Evolutionary conservation across 352 stramenopile species (phyloP).

Genomic region (Phytophthora fragariae): DNA sequence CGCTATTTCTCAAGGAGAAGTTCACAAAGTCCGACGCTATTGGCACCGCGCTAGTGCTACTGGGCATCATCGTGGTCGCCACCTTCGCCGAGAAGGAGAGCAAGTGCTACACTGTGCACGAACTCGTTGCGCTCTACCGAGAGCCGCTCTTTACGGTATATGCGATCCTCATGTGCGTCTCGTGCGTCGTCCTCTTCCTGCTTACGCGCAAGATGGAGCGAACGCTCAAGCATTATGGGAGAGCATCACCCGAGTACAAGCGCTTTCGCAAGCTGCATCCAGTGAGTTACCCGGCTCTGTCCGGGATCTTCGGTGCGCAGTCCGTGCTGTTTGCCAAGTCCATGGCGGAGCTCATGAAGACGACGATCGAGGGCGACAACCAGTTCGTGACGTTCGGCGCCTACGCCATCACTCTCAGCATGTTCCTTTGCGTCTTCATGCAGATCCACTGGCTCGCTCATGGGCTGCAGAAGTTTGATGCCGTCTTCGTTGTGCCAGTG

Average conservation of each 20-base stretch:
- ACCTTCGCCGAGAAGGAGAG: conserved; percentile 82
- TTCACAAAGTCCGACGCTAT: conserved; percentile 73
- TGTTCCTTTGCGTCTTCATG: conserved; percentile 86
- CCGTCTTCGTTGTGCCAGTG: conserved; percentile 85
- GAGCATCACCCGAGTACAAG: conserved; percentile 58
- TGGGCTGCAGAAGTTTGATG: conserved; percentile 86
- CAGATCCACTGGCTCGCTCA: conserved; percentile 91
- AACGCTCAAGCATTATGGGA: conserved; percentile 47
- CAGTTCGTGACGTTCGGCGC: conserved; percentile 79
- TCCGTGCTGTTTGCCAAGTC: conserved; percentile 88
- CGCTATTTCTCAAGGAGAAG: conserved; percentile 78
- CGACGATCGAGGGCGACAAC: conserved; percentile 70
- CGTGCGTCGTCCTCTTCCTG: conserved; percentile 46
- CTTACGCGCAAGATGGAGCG: conserved; percentile 58
- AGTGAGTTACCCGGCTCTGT: conserved; percentile 75
- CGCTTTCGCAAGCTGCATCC: conserved; percentile 67
- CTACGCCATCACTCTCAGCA: conserved; percentile 82
- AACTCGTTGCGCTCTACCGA: conserved; percentile 75
- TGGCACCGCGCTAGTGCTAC: conserved; percentile 71
- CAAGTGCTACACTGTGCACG: conserved; percentile 76
- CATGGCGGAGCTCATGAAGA: conserved; percentile 84
- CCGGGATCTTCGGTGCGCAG: conserved; percentile 80
- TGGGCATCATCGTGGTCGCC: conserved; percentile 81
- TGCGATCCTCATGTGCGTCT: conserved; percentile 53
- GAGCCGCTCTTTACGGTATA: conserved; percentile 77